Base-by-base conservation (phyloP, 2,329 filamentous ascomycete genomes). In the Claviceps paspali region DNA sequence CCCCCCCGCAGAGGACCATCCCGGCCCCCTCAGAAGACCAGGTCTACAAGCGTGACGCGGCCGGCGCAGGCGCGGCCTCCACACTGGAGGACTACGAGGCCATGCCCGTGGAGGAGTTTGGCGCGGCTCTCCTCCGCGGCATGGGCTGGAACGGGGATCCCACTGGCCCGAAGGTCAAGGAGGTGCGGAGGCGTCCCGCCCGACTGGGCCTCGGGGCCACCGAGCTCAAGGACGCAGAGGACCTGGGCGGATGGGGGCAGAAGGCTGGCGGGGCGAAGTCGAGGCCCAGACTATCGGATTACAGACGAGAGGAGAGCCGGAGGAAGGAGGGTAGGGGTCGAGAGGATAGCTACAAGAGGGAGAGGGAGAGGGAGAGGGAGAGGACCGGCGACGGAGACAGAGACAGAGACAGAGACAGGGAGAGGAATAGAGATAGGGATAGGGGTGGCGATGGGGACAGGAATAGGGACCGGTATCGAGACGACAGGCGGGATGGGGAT, bases 81-180 rank as follows among this genome's bases (percentile, higher is more conserved):
- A 82, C 77, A 0, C 63, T 93, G 14, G 82, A 83, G 24, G 84
- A 91, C 50, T 96, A 96, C 60, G 79, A 82, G 41, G 77, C 80
- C 10, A 80, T 94, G 43, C 88, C 91, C 0, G 85, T 96, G 12
- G 88, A 95, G 47, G 86, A 95, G 49, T 98, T 96, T 46, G 91
- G 91, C 6, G 82, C 86, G 14, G 86, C 87, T 0, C 67, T 96
- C 45, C 68, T 98, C 26, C 76, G 87, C 23, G 86, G 87, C 8
- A 95, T 96, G 82, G 91, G 91, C 7, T 95, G 88, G 87, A 86
- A 95, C 64, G 79, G 61, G 56, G 71, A 76, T 38, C 63, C 68
- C 43, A 60, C 65, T 33, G 68, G 66, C 2, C 56, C 64, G 3
- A 66, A 59, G 32, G 55, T 61, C 5, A 81, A 81, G 46, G 66